These are phyloP conservation scores for Hypoxylon sp. DNA, from an alignment of 2,329 filamentous ascomycete genomes.

Conservation along the genomic window DNA sequence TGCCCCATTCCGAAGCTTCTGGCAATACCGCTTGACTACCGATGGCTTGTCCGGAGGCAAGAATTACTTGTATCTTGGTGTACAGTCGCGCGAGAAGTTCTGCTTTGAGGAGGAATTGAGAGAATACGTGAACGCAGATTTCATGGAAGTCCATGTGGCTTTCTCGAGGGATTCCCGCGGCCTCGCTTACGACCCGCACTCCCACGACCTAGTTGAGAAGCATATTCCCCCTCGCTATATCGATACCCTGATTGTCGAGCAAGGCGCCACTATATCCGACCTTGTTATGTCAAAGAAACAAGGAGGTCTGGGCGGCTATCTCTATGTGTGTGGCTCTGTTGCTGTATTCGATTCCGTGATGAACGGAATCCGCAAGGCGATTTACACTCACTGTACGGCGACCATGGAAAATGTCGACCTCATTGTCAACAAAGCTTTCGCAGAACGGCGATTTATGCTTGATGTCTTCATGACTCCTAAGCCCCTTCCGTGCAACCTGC, in stretches of 20 bases:
- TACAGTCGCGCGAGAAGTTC: constrained; percentile 67
- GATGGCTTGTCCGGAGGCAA: constrained; percentile 46
- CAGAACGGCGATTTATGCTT: constrained; percentile 69
- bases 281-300: constrained; percentile 71
- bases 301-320: constrained; percentile 64
- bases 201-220: constrained; percentile 63
- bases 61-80: constrained; percentile 64
- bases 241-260: constrained; percentile 66
- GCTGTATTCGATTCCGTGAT: constrained; percentile 69
- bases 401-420: constrained; percentile 66
- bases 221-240: constrained; percentile 67
- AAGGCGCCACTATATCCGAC: constrained; percentile 66
- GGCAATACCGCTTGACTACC: constrained; percentile 60
- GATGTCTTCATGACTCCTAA: constrained; percentile 71
- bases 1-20: constrained; percentile 68
- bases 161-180: constrained; percentile 67
- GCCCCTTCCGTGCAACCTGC: constrained; percentile 65
- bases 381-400: constrained; percentile 67
- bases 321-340: constrained; percentile 66
- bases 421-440: constrained; percentile 67
- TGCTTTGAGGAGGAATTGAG: constrained; percentile 66
- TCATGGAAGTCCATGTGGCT: constrained; percentile 67
- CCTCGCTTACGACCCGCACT: constrained; percentile 60
- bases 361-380: constrained; percentile 68
- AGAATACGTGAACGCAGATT: constrained; percentile 61